Conservation (phyloP, 495 filamentous ascomycete genomes). For the Penicillium silybi region DNA sequence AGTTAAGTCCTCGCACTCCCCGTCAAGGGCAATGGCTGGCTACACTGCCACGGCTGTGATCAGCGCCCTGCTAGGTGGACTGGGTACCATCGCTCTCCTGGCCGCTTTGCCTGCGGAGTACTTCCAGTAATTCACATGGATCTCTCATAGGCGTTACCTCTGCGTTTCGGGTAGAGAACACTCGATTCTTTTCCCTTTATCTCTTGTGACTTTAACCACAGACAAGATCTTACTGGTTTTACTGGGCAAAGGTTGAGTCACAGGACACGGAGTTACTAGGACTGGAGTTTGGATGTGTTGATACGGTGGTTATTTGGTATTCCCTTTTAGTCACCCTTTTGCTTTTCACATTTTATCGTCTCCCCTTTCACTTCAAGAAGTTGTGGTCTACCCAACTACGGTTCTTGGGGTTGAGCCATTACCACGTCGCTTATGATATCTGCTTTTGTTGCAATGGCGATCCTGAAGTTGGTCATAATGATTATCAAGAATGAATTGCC, state of each 20-base stretch:
- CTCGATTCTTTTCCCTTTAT: not conserved
- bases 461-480: conserved; percentile 12
- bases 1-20: conserved; percentile 19
- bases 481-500: conserved; percentile 19
- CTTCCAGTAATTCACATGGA: conserved; percentile 22
- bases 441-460: not conserved
- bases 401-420: not conserved
- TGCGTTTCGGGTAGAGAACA: not conserved
- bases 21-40: conserved; percentile 23
- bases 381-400: not conserved
- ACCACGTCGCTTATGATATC: conserved; percentile 12
- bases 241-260: not conserved
- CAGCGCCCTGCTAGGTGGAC: conserved; percentile 44
- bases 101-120: conserved; percentile 43
- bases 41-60: conserved; percentile 44
- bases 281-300: conserved; percentile 5
- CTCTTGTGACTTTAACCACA: not conserved
- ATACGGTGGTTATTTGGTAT: not conserved
- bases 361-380: not conserved
- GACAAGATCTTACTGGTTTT: not conserved
- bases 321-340: conserved; percentile 1
- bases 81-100: conserved; percentile 47
- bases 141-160: not conserved
- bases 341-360: not conserved
- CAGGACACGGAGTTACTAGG: conserved; percentile 3